These are phyloP conservation scores for Pichia sp. DNA, from an alignment of 1,139 yeast species.

Conservation along the genomic window DNA sequence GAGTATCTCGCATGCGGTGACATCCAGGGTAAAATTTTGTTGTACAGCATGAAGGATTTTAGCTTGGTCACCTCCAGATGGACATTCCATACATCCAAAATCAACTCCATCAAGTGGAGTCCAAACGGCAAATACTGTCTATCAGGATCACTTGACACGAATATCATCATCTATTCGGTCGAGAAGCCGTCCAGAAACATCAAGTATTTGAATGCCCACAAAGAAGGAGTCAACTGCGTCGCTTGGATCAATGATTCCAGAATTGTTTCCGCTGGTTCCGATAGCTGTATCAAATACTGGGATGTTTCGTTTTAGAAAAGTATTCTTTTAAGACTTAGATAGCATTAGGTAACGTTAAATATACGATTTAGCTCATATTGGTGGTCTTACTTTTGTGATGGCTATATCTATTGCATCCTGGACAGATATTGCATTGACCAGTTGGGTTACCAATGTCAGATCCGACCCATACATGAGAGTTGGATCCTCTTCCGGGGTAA, in stretches of 20 bases:
- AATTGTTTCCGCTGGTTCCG: conserved; percentile 70
- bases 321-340: no score
- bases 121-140: conserved; percentile 63
- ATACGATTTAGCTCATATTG: no score
- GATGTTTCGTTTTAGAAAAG: no score
- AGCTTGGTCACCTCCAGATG: conserved; percentile 77
- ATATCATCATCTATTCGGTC: conserved; percentile 72
- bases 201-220: conserved; percentile 75
- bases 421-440: conserved; percentile 37
- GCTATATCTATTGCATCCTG: conserved; percentile 44
- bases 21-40: conserved; percentile 70
- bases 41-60: conserved; percentile 51
- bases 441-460: conserved; percentile 30
- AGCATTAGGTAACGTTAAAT: no score
- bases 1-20: conserved; percentile 79
- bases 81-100: conserved; percentile 88
- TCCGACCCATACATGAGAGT: conserved; percentile 49
- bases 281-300: conserved; percentile 80
- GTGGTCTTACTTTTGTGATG: conserved; percentile 39
- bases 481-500: conserved; percentile 38
- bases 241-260: conserved; percentile 48
- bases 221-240: conserved; percentile 74
- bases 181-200: conserved; percentile 69
- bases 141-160: conserved; percentile 80
- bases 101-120: conserved; percentile 75